Percentiles rank a stretch among this genome's conserved stretches.
phyloP scores from a whole-genome alignment of 1,284 basidiomycete genomes.

The Neotropicomus parvogracilis region DNA sequence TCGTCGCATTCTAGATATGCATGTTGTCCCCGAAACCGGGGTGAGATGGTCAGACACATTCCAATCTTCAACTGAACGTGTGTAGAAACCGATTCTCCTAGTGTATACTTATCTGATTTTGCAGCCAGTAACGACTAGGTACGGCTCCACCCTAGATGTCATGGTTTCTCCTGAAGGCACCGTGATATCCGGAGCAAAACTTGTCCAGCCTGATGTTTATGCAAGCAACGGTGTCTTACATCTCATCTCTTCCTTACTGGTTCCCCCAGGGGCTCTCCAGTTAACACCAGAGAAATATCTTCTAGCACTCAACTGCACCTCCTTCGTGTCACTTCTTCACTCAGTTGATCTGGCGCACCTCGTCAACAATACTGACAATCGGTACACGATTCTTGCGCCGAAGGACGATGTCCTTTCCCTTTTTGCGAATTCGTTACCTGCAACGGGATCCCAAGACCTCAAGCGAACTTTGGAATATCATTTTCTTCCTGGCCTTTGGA shows the following conservation, averaged over 20 bases:
- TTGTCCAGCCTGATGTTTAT: conserved; percentile 77
- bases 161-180: conserved; percentile 50
- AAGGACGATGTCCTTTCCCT: conserved; percentile 79
- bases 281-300: conserved; percentile 93
- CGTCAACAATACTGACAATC: conserved; percentile 70
- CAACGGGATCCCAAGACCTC: conserved; percentile 63
- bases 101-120: conserved; percentile 16
- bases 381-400: conserved; percentile 86
- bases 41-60: conserved; percentile 69
- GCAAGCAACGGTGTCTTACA: conserved; percentile 96
- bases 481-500: conserved; percentile 78
- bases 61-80: conserved; percentile 50
- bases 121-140: conserved; percentile 61
- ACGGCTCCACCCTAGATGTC: conserved; percentile 66
- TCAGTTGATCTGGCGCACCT: conserved; percentile 75
- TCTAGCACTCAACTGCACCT: conserved; percentile 84
- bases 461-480: conserved; percentile 76
- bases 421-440: conserved; percentile 55
- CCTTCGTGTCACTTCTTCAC: conserved; percentile 85
- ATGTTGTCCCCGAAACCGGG: conserved; percentile 54
- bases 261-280: conserved; percentile 73
- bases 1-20: conserved; percentile 72
- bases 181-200: conserved; percentile 60
- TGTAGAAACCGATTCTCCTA: conserved; percentile 29
- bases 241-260: conserved; percentile 78